These are phyloP conservation scores for Scedosporium boydii DNA, from an alignment of 2,329 filamentous ascomycete genomes.

Conservation along the genomic window DNA sequence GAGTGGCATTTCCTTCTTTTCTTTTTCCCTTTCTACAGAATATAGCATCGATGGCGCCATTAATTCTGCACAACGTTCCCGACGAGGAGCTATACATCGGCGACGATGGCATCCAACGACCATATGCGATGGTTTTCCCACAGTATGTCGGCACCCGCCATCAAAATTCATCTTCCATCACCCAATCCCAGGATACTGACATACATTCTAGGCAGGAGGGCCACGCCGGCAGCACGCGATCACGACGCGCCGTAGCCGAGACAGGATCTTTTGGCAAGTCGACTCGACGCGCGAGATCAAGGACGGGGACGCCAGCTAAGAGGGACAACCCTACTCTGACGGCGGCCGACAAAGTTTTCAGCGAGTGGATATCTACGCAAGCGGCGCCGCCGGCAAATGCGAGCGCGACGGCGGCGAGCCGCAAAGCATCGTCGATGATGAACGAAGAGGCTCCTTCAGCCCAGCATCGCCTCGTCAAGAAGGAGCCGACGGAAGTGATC, in stretches of 20 bases:
- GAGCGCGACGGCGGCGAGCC: constrained; percentile 17
- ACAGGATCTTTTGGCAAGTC: constrained; percentile 59
- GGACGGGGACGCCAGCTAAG: constrained; percentile 48
- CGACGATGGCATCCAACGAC: constrained; percentile 54
- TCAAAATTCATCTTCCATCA: not conserved
- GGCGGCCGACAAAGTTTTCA: constrained; percentile 53
- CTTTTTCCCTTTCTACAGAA: not conserved
- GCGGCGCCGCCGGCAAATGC: constrained; percentile 18
- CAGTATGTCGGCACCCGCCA: constrained; percentile 33
- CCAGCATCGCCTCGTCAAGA: constrained; percentile 25
- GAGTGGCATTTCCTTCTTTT: not conserved
- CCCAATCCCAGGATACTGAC: constrained; percentile 3
- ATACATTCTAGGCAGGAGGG: constrained; percentile 38
- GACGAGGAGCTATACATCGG: constrained; percentile 59
- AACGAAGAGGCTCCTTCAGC: constrained; percentile 21
- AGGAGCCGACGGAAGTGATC: constrained; percentile 61
- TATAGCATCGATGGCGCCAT: constrained; percentile 43
- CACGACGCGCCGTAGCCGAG: constrained; percentile 46
- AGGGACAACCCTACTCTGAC: constrained; percentile 53
- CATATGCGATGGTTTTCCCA: constrained; percentile 57
- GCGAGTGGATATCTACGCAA: constrained; percentile 45
- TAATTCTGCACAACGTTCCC: constrained; percentile 60
- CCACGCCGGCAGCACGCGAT: constrained; percentile 35
- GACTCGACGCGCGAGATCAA: constrained; percentile 52
- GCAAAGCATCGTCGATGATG: constrained; percentile 16